Percentiles rank a stretch among this genome's conserved stretches.
phyloP scores from a whole-genome alignment of 805 yeast genomes.

The Sungouiozyma ichnusensis region DNA sequence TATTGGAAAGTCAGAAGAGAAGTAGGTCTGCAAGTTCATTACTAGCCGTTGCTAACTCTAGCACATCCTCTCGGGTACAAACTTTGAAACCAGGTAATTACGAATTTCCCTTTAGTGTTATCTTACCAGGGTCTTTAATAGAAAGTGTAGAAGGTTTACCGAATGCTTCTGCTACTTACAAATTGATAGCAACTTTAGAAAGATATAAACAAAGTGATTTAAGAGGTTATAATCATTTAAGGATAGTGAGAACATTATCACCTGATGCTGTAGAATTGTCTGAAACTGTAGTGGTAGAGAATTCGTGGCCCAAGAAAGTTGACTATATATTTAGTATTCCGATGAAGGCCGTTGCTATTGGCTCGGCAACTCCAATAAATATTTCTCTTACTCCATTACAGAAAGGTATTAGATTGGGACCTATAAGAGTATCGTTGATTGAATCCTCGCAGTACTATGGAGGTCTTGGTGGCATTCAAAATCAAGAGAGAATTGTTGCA shows the following conservation, averaged over 20 bases:
- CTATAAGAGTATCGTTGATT: constrained; percentile 51
- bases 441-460: constrained; percentile 62
- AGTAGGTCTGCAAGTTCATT: constrained; percentile 22
- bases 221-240: constrained; percentile 57
- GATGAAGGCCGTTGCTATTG: constrained; percentile 81
- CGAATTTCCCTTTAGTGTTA: constrained; percentile 78
- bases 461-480: constrained; percentile 45
- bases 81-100: constrained; percentile 66
- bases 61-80: constrained; percentile 21
- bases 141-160: constrained; percentile 89
- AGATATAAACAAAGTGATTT: constrained; percentile 67
- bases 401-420: constrained; percentile 74
- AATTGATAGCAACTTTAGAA: constrained; percentile 69
- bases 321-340: constrained; percentile 86
- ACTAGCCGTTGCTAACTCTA: constrained; percentile 24
- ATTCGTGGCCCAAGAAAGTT: constrained; percentile 91
- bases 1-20: constrained; percentile 16
- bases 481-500: constrained; percentile 52
- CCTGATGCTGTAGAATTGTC: constrained; percentile 80
- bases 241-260: constrained; percentile 77
- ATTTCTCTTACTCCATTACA: constrained; percentile 66
- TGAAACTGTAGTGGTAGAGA: constrained; percentile 90
- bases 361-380: constrained; percentile 63
- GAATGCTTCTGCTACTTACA: constrained; percentile 63
- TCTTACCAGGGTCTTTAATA: constrained; percentile 72